phyloP scores from a whole-genome alignment of 176 grass and related monocot genomes.

The Musa itinerans region DNA sequence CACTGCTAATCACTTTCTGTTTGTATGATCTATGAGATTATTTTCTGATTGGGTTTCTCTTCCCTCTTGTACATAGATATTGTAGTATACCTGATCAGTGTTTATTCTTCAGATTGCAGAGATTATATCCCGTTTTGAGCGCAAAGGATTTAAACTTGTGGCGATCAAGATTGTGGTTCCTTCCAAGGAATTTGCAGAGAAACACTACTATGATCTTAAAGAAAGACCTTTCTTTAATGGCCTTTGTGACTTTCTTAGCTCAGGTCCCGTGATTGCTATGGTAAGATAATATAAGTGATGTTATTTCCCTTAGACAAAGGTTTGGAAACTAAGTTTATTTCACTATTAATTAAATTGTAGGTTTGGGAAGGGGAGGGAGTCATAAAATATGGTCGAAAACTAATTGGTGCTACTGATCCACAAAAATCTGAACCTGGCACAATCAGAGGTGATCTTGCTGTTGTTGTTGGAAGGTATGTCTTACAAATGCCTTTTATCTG shows the following conservation, averaged over 20 bases:
- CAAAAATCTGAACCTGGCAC: conserved; percentile 93
- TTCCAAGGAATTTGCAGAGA: conserved; percentile 71
- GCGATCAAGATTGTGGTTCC: conserved; percentile 83
- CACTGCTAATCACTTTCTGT: neutral
- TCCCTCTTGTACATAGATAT: neutral
- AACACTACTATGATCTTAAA: conserved; percentile 85
- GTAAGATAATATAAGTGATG: conserved; percentile 24
- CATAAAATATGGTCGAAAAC: conserved; percentile 82
- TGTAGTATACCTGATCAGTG: neutral
- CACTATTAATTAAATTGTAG: conserved; percentile 19
- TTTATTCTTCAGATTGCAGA: conserved; percentile 58
- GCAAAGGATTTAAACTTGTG: conserved; percentile 86
- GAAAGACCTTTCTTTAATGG: conserved; percentile 87
- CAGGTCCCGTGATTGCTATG: conserved; percentile 85
- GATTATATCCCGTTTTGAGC: conserved; percentile 73
- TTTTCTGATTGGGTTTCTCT: neutral
- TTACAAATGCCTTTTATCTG: neutral
- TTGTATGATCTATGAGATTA: neutral
- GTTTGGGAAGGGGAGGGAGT: conserved; percentile 99
- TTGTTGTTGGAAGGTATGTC: conserved; percentile 76
- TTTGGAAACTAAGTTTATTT: neutral
- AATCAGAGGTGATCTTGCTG: conserved; percentile 85
- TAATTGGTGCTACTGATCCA: conserved; percentile 92
- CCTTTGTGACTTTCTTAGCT: conserved; percentile 84
- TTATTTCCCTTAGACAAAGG: neutral